Conservation (phyloP, 805 yeast genomes). For the Tetrapisispora fleetii region DNA sequence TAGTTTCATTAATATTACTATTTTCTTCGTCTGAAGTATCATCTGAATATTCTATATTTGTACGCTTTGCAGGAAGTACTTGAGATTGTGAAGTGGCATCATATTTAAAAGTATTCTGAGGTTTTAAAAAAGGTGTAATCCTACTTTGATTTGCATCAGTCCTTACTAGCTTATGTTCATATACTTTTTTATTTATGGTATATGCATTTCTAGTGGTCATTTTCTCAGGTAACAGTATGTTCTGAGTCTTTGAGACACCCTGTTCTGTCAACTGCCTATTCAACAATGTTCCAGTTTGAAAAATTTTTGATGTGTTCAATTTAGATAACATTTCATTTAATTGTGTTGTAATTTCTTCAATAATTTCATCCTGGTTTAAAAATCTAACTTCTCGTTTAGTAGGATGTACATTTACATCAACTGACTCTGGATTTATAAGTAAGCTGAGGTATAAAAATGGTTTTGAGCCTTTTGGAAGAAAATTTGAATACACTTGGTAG, state of each 20-base stretch:
- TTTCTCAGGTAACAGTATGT: neutral
- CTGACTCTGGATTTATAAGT: conserved; percentile 52
- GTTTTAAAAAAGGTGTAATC: conserved; percentile 21
- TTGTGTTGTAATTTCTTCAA: conserved; percentile 43
- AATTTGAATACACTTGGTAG: conserved; percentile 47
- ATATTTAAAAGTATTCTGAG: neutral
- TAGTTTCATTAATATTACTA: too few relatives aligned
- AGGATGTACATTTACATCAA: conserved; percentile 94
- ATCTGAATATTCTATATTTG: too few relatives aligned
- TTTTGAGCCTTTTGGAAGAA: conserved; percentile 66
- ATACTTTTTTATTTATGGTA: conserved; percentile 14
- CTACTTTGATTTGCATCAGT: conserved; percentile 27
- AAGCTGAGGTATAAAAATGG: conserved; percentile 73
- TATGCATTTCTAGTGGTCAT: neutral
- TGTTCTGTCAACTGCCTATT: conserved; percentile 17
- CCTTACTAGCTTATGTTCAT: conserved; percentile 28
- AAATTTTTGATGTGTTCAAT: conserved; percentile 60
- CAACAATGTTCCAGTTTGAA: conserved; percentile 51
- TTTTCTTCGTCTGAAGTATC: neutral
- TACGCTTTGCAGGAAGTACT: neutral
- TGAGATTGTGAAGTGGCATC: neutral
- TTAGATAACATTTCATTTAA: conserved; percentile 43
- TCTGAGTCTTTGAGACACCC: neutral
- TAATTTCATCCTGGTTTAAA: conserved; percentile 75
- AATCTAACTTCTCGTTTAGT: conserved; percentile 89